These are phyloP conservation scores for Phoenix dactylifera DNA, from an alignment of 176 grass and related monocot species.

Conservation along the genomic window DNA sequence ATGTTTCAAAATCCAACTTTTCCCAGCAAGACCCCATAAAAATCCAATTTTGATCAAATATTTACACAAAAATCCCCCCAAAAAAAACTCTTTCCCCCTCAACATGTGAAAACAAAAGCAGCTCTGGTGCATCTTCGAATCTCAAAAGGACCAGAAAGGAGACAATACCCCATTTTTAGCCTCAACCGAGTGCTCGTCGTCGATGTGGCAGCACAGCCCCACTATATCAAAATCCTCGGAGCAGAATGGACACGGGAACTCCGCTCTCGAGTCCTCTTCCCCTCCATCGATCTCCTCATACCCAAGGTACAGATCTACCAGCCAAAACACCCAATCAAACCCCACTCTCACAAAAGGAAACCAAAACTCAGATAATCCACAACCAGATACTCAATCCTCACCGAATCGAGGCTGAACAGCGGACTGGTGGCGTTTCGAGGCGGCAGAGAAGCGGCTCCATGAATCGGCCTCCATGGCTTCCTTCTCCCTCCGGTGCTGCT, in stretches of 20 bases:
- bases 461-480: conserved; percentile 50
- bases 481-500: conserved; percentile 2
- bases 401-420: conserved; percentile 47
- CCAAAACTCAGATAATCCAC: background rate
- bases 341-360: background rate
- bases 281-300: conserved; percentile 45
- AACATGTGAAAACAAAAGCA: background rate
- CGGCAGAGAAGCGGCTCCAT: conserved; percentile 40
- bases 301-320: conserved; percentile 50
- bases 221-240: conserved; percentile 62
- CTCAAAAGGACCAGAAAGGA: background rate
- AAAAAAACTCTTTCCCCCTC: background rate
- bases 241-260: conserved; percentile 86
- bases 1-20: conserved; percentile 5
- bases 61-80: background rate
- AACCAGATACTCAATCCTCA: conserved; percentile 4
- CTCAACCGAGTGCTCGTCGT: conserved; percentile 54
- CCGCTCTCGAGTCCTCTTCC: conserved; percentile 36
- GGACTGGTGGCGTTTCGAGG: conserved; percentile 28
- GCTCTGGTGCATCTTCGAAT: background rate
- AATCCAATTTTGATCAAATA: background rate
- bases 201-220: conserved; percentile 62
- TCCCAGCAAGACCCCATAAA: conserved; percentile 1
- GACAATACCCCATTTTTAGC: conserved; percentile 45
- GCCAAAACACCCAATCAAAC: conserved; percentile 20